Conservation (phyloP, 2,329 filamentous ascomycete genomes). For the Aurifilum marmelostoma region DNA sequence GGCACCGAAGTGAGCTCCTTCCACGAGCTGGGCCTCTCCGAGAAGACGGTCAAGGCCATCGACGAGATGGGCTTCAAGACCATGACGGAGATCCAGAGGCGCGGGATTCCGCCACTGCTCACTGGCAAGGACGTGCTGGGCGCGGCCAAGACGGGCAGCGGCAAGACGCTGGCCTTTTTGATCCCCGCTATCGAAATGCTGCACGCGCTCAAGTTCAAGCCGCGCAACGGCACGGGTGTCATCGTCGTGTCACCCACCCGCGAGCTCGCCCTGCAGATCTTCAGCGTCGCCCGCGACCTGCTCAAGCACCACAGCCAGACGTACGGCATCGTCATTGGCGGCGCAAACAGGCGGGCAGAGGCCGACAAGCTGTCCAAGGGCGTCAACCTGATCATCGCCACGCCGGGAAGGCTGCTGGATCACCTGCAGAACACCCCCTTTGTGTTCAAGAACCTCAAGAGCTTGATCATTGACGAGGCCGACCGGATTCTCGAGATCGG, state of each 20-base stretch:
- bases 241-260: slow-evolving; percentile 92
- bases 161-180: slow-evolving; percentile 93
- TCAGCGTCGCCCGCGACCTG: slow-evolving; percentile 89
- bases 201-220: slow-evolving; percentile 87
- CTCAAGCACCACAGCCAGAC: slow-evolving; percentile 94
- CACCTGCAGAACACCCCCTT: slow-evolving; percentile 94
- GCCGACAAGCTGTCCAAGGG: slow-evolving; percentile 93
- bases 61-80: slow-evolving; percentile 88
- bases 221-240: slow-evolving; percentile 88
- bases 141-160: slow-evolving; percentile 93
- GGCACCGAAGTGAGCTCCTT: slow-evolving; percentile 71
- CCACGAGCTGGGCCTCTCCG: slow-evolving; percentile 79
- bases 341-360: slow-evolving; percentile 87
- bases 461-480: slow-evolving; percentile 93
- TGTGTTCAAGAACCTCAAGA: slow-evolving; percentile 88
- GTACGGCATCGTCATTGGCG: slow-evolving; percentile 94
- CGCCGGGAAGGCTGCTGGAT: slow-evolving; percentile 88
- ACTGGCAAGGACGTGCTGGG: slow-evolving; percentile 92
- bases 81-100: slow-evolving; percentile 94
- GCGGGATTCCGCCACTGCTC: slow-evolving; percentile 83
- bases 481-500: slow-evolving; percentile 96
- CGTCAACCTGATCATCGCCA: slow-evolving; percentile 92
- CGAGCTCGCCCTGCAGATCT: slow-evolving; percentile 94
- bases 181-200: slow-evolving; percentile 95
- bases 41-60: slow-evolving; percentile 87